Conservation (phyloP, 495 filamentous ascomycete species). For the Aspergillus conjunctus region DNA sequence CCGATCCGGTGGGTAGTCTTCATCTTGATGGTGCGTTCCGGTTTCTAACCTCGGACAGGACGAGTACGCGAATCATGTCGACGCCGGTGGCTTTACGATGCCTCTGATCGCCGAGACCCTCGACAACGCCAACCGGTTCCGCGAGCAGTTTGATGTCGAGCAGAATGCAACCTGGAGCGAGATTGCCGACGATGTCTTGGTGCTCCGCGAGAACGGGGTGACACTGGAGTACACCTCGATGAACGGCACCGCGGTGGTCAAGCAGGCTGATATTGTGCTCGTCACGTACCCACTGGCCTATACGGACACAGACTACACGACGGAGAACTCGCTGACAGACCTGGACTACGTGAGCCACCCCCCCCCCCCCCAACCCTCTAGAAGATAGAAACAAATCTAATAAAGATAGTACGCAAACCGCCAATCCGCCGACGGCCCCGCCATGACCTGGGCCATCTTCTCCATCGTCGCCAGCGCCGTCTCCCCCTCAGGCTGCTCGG, state of each 20-base stretch:
- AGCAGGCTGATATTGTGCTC: slow-evolving; percentile 67
- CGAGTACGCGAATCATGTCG: slow-evolving; percentile 71
- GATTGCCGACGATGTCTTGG: slow-evolving; percentile 54
- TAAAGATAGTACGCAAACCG: slow-evolving; percentile 57
- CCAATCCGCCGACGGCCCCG: slow-evolving; percentile 63
- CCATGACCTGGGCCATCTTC: slow-evolving; percentile 70
- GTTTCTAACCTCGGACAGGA: slow-evolving; percentile 42
- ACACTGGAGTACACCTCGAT: slow-evolving; percentile 71
- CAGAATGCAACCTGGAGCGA: slow-evolving; percentile 54
- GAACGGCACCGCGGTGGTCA: slow-evolving; percentile 64
- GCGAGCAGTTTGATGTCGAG: slow-evolving; percentile 55
- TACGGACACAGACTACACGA: slow-evolving; percentile 52
- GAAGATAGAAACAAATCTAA: background rate
- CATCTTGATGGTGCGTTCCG: background rate
- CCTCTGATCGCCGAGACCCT: slow-evolving; percentile 62
- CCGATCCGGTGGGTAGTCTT: slow-evolving; percentile 60
- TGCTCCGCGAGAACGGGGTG: slow-evolving; percentile 60
- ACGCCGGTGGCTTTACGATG: slow-evolving; percentile 75
- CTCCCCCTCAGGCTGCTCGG: slow-evolving; percentile 61
- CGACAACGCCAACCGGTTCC: slow-evolving; percentile 57
- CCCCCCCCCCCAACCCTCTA: background rate
- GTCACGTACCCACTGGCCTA: slow-evolving; percentile 61
- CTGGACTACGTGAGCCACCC: slow-evolving; percentile 55
- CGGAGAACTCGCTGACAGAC: slow-evolving; percentile 52
- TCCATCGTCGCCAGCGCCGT: slow-evolving; percentile 60